phyloP scores from a whole-genome alignment of 73 alveolate species.

The Paramecium biaurelia region DNA sequence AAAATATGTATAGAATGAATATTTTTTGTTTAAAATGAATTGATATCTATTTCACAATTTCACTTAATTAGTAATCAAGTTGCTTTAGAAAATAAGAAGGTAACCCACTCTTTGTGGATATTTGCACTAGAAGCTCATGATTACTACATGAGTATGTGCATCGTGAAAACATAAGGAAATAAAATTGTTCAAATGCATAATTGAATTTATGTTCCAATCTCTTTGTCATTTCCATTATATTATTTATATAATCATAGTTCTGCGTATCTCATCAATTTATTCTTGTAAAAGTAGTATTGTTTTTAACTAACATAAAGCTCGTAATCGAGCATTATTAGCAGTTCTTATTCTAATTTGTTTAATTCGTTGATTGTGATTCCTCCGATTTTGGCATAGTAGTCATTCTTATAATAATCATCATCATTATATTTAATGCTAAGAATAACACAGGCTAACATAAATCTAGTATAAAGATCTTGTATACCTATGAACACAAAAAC shows the following conservation, averaged over 20 bases:
- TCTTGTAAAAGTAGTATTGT: constrained; percentile 65
- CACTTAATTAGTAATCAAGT: background rate
- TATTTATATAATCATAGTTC: background rate
- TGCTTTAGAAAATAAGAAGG: background rate
- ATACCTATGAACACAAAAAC: constrained; percentile 59
- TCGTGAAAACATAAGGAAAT: background rate
- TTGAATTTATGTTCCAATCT: constrained; percentile 29
- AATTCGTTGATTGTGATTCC: constrained; percentile 76
- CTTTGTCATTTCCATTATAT: constrained; percentile 15
- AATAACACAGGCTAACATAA: constrained; percentile 72
- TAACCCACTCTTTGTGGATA: background rate
- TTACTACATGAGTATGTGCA: background rate
- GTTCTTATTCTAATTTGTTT: constrained; percentile 72
- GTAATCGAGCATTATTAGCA: constrained; percentile 73
- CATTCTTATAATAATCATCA: constrained; percentile 74
- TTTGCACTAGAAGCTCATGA: background rate
- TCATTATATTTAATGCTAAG: constrained; percentile 77
- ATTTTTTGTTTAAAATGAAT: background rate
- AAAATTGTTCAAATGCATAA: constrained; percentile 39
- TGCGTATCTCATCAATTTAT: constrained; percentile 45
- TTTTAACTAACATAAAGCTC: constrained; percentile 70
- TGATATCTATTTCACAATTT: background rate
- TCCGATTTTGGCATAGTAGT: constrained; percentile 82
- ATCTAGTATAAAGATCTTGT: constrained; percentile 48
- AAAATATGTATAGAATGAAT: background rate